Evolutionary conservation across 768 basidiomycete genomes (phyloP).

Genomic region (Agaricus sinodeliciosus): DNA sequence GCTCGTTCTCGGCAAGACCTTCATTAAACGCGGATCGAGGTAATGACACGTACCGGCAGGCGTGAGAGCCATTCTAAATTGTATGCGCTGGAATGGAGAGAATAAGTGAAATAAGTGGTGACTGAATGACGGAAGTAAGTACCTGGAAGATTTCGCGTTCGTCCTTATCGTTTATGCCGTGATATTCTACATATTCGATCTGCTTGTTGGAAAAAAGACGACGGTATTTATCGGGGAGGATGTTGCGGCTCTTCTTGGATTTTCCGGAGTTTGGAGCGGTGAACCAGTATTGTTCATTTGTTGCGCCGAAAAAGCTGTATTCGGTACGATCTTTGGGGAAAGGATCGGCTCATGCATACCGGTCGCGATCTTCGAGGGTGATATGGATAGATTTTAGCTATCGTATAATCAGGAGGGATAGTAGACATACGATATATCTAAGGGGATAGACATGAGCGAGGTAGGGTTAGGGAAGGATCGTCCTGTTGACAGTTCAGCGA

Average conservation of each 20-base stretch:
- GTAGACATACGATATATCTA: constrained; percentile 48
- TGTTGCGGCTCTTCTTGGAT: constrained; percentile 13
- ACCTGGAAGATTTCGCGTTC: constrained; percentile 75
- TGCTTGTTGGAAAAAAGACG: constrained; percentile 67
- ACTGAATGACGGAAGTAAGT: not conserved
- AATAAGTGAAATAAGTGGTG: constrained; percentile 1
- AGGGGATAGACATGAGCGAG: too few species aligned
- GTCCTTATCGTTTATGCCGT: constrained; percentile 45
- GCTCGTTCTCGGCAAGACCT: too few species aligned
- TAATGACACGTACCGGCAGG: constrained; percentile 57
- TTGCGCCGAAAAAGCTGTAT: constrained; percentile 14
- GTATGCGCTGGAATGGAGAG: constrained; percentile 51
- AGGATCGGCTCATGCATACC: constrained; percentile 28
- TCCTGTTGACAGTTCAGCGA: constrained; percentile 28
- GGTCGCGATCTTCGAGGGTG: constrained; percentile 39
- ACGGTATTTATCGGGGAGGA: constrained; percentile 50
- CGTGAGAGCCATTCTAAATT: constrained; percentile 72
- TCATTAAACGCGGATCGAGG: too few species aligned
- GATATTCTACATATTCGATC: constrained; percentile 76
- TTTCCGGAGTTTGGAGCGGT: constrained; percentile 17
- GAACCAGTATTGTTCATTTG: constrained; percentile 50
- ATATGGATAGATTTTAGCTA: not conserved
- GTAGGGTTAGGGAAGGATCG: constrained; percentile 4
- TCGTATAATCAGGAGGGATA: not conserved
- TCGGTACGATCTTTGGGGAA: not conserved